phyloP scores from a whole-genome alignment of 169 alveolate genomes.

The Cardiosporidium cionae region DNA sequence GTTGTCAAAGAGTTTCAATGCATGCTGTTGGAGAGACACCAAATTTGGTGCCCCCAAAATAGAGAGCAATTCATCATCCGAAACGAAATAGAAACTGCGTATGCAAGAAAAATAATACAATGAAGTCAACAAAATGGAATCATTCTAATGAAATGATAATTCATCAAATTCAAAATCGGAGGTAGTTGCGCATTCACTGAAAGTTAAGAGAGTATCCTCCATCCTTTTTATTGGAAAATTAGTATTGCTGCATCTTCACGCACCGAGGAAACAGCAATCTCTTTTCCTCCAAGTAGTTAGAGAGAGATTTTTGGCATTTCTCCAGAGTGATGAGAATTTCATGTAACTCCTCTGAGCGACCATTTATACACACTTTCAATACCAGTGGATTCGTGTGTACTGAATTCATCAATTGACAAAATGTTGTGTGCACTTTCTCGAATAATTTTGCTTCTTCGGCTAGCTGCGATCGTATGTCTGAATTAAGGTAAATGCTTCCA shows the following conservation, averaged over 20 bases:
- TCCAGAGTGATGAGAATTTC: constrained; percentile 74
- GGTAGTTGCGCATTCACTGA: neutral
- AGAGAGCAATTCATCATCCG: constrained; percentile 85
- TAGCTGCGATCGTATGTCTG: constrained; percentile 82
- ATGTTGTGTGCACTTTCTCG: constrained; percentile 67
- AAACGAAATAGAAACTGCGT: constrained; percentile 77
- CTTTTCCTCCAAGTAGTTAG: constrained; percentile 84
- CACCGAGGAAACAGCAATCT: constrained; percentile 70
- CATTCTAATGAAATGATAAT: neutral
- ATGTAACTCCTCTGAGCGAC: constrained; percentile 71
- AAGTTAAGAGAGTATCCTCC: neutral
- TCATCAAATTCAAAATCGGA: neutral
- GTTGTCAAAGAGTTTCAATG: constrained; percentile 88
- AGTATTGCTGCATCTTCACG: neutral
- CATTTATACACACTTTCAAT: constrained; percentile 57
- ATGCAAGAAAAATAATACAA: neutral
- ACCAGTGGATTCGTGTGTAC: constrained; percentile 71
- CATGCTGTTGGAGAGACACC: constrained; percentile 78
- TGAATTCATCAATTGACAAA: constrained; percentile 73
- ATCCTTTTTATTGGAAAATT: neutral
- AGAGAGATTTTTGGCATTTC: constrained; percentile 69
- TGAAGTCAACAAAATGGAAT: neutral
- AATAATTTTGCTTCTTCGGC: constrained; percentile 88
- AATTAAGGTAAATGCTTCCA: constrained; percentile 82
- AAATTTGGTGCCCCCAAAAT: constrained; percentile 83